A percentile compares a stretch with the other conserved stretches of the same genome.
Evolutionary conservation across 352 stramenopile species (phyloP).

Genomic region (Pythium aphanidermatum): DNA sequence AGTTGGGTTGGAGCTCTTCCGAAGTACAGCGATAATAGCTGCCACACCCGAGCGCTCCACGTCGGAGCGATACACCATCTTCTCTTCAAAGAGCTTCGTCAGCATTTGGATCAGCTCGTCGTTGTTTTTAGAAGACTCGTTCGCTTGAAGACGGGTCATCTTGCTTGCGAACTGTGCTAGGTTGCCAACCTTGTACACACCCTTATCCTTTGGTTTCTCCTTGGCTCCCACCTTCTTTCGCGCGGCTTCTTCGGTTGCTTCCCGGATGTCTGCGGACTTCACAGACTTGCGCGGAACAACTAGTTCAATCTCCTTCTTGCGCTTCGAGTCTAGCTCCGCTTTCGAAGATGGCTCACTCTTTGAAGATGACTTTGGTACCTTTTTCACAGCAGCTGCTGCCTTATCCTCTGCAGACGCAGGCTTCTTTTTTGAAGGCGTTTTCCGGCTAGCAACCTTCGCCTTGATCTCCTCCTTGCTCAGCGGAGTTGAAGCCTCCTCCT

Average conservation of each 20-base stretch:
- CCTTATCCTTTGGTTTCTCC: constrained; percentile 54
- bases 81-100: constrained; percentile 61
- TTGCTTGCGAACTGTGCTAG: constrained; percentile 48
- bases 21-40: constrained; percentile 54
- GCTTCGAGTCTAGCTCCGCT: constrained; percentile 61
- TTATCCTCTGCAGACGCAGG: constrained; percentile 19
- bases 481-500: constrained; percentile 23
- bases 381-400: constrained; percentile 26
- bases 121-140: constrained; percentile 74
- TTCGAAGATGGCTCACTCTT: constrained; percentile 34
- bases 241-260: constrained; percentile 63
- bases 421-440: constrained; percentile 66
- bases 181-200: constrained; percentile 60
- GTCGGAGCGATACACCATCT: constrained; percentile 59
- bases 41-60: constrained; percentile 63
- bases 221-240: constrained; percentile 46
- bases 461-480: constrained; percentile 78
- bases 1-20: constrained; percentile 65
- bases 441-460: constrained; percentile 61
- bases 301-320: constrained; percentile 78
- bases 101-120: constrained; percentile 74
- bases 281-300: constrained; percentile 70
- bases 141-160: constrained; percentile 47
- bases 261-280: constrained; percentile 68
- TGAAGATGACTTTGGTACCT: constrained; percentile 20